Percentiles rank a stretch among this genome's conserved stretches.
Conservation (phyloP, 1,139 yeast genomes). For the Kodamaea sp. region DNA sequence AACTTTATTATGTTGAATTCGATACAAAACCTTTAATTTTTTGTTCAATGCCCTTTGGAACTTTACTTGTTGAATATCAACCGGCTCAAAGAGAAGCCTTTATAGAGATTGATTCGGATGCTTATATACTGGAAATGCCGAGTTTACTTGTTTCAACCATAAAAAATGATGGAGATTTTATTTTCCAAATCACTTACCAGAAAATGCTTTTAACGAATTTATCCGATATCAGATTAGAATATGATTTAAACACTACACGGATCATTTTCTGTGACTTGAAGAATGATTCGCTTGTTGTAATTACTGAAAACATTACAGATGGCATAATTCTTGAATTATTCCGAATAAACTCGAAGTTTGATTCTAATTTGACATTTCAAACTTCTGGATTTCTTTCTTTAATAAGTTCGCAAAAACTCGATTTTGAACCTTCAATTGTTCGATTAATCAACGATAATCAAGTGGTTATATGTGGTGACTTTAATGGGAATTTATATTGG, state of each 20-base stretch:
- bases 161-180: conserved; percentile 6
- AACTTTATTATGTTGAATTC: conserved; percentile 16
- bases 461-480: conserved; percentile 10
- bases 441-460: background rate
- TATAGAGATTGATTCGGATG: conserved; percentile 25
- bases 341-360: conserved; percentile 3
- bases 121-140: conserved; percentile 10
- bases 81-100: conserved; percentile 17
- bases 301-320: conserved; percentile 8
- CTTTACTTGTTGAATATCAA: conserved; percentile 33
- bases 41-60: conserved; percentile 38
- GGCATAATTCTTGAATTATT: conserved; percentile 7
- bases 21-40: conserved; percentile 23
- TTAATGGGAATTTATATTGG: conserved; percentile 7
- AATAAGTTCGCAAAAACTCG: conserved; percentile 1
- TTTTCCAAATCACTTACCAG: conserved; percentile 12
- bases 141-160: conserved; percentile 15
- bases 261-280: conserved; percentile 5
- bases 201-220: conserved; percentile 13
- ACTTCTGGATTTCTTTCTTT: conserved; percentile 5
- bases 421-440: conserved; percentile 10
- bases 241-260: background rate
- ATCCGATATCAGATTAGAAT: conserved; percentile 3
- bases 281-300: conserved; percentile 6
- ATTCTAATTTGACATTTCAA: conserved; percentile 1